Base-by-base conservation (phyloP, 2,329 filamentous ascomycete genomes). In the Aspergillus carbonarius region DNA sequence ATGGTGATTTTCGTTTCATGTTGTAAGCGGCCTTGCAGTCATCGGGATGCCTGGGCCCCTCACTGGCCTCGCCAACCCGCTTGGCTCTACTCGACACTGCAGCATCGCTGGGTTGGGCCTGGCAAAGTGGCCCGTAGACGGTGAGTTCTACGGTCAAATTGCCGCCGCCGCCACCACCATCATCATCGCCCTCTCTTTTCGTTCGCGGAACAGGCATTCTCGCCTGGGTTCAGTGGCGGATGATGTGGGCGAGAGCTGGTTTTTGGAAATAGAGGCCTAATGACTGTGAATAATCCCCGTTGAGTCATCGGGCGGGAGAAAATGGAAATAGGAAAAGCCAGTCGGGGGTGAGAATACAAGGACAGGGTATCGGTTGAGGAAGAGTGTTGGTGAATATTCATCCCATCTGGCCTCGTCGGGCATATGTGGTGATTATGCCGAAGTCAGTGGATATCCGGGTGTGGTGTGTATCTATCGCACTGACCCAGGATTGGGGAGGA, bases 71-170 rank as follows among this genome's bases (percentile, higher is more conserved):
- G 58, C 52, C 58, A 52, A 55, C 50, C 48, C 34, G 30, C 39
- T 59, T 59, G 58, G 49, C 53, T 46, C 27, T 47, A 44, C 42
- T 57, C 40, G 23, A 57, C 42, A 53, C 58, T 59, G 54, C 58
- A 59, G 54, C 48, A 44, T 48, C 42, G 40, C 54, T 39, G 56
- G 57, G 53, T 8, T 42, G 48, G 49, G 32, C 53, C 48, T 47
- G 48, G 57, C 17, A 30, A 54, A 32, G 37, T 12, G 6, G 40
- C 18, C 51, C 25, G 27, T 17, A 44, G 35, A 52, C 23, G 20
- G 40, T 12, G 35, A 42, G 17, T 40, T 49, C 39, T 52, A 56
- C 57, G 53, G 57, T 40, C 48, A n/a, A 40, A 40, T 40, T 57
- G 34, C 54, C 54, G 54, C 54, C 54, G 52, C 54, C 39, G 34